These are phyloP conservation scores for Xerocomellus chrysenteron DNA, from an alignment of 768 basidiomycete genomes.

Conservation along the genomic window DNA sequence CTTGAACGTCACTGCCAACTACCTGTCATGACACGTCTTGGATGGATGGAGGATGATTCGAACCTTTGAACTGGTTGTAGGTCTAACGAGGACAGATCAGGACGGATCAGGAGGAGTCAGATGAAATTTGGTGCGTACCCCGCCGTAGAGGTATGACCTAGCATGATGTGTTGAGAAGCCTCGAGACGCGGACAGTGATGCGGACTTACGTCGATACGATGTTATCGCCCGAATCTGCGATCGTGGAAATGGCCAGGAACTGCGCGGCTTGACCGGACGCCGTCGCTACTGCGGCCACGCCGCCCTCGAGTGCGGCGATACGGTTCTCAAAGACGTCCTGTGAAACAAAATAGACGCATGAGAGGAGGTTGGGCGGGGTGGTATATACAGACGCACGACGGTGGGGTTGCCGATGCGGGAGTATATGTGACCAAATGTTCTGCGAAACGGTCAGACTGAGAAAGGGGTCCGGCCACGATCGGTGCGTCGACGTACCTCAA, in stretches of 20 bases:
- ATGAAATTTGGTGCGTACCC: conserved; percentile 37
- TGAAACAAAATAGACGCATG: neutral
- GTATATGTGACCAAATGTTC: conserved; percentile 50
- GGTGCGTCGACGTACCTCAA: conserved; percentile 32
- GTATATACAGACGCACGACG: conserved; percentile 37
- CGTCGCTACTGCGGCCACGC: conserved; percentile 54
- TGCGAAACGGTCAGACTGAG: conserved; percentile 9
- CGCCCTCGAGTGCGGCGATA: conserved; percentile 64
- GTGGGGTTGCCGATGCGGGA: conserved; percentile 59
- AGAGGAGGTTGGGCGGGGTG: neutral
- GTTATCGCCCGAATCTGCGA: conserved; percentile 59
- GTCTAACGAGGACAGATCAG: conserved; percentile 36
- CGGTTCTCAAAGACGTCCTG: conserved; percentile 67
- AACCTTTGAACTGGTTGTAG: conserved; percentile 65
- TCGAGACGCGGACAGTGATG: neutral
- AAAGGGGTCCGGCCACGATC: neutral
- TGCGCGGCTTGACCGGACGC: conserved; percentile 65
- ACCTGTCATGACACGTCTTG: neutral
- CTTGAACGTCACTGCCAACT: conserved; percentile 47
- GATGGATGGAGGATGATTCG: neutral
- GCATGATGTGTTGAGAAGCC: neutral
- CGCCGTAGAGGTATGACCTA: conserved; percentile 58
- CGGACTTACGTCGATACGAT: conserved; percentile 54
- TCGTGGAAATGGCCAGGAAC: conserved; percentile 54
- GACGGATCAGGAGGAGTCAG: neutral